phyloP scores from a whole-genome alignment of 768 basidiomycete genomes.

The Tulasnella sp. region DNA sequence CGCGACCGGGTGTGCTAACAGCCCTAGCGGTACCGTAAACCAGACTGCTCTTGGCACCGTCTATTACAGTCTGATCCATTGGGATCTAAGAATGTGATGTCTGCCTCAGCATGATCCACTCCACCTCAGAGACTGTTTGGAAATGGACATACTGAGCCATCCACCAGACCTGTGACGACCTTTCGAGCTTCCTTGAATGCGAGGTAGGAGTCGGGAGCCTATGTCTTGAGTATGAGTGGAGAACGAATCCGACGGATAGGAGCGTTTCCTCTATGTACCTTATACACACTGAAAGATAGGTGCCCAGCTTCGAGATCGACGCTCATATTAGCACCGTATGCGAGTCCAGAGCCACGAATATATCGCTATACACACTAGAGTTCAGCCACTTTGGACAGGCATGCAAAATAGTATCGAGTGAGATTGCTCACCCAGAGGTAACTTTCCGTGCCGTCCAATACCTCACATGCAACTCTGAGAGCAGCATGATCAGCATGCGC shows the following conservation, averaged over 20 bases:
- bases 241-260: conserved; percentile 3
- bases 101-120: conserved; percentile 22
- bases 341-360: conserved; percentile 88
- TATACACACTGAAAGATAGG: conserved; percentile 64
- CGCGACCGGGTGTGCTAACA: conserved; percentile 77
- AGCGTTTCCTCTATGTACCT: conserved; percentile 25
- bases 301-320: conserved; percentile 70
- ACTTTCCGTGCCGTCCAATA: conserved; percentile 87
- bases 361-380: conserved; percentile 42
- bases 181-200: conserved; percentile 73
- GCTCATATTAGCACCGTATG: conserved; percentile 76
- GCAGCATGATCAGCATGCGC: conserved; percentile 74
- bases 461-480: conserved; percentile 72
- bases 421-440: conserved; percentile 67
- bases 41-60: conserved; percentile 85
- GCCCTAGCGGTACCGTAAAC: conserved; percentile 71
- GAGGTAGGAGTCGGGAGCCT: conserved; percentile 70
- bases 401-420: neutral
- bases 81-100: conserved; percentile 46
- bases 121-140: too few relatives aligned
- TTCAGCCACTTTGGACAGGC: neutral
- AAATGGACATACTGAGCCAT: conserved; percentile 54
- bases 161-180: conserved; percentile 66
- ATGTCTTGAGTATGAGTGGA: conserved; percentile 11
- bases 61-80: conserved; percentile 68